Evolutionary conservation across 2,329 filamentous ascomycete species (phyloP), one percentile per base, ranked within the genome.

Genomic region (Pleoardoris graminearum): DNA sequence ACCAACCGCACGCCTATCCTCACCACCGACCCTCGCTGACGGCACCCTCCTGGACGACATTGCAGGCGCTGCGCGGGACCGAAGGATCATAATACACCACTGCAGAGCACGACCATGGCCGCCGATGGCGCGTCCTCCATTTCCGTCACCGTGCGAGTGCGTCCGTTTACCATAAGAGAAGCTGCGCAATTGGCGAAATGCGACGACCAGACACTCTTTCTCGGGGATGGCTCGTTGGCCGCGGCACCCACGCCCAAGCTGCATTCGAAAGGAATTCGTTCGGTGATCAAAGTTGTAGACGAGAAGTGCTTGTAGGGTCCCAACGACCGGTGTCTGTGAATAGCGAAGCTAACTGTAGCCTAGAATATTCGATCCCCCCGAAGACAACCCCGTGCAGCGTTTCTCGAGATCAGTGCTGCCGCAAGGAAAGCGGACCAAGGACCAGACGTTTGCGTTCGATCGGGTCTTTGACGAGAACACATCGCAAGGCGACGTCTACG

Each of bases 381-480:
- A 99, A 75, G 92, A 97, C 70, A 96, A 86, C 67, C 90, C 92
- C 0, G 86, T 97, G 7, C 91, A 96, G 55, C 88, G 88, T 62
- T 96, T 97, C 74, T 88, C 89, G 25, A 83, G 87, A 70, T 91
- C 88, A 2, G 87, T 95, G 10, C 83, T 96, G 8, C 79, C 79
- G 1, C 84, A 86, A 48, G 91, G 92, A 50, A 97, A 96, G 76
- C 89, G 91, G 63, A 90, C 94, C 67, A 99, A 99, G 72, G 95
- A 99, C 72, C 92, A 97, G 74, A 94, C 94, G 3, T 99, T 99
- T 66, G 92, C 88, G 46, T 99, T 99, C 76, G 94, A 99, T 75
- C 83, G 90, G 51, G 90, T 99, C 58, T 97, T 99, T 75, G 94
- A 99, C 80, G 92, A 97, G 54, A 96, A 93, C 70, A 90, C 90